Evolutionary conservation across 768 basidiomycete genomes (phyloP).

Genomic region (Russula brevipes): DNA sequence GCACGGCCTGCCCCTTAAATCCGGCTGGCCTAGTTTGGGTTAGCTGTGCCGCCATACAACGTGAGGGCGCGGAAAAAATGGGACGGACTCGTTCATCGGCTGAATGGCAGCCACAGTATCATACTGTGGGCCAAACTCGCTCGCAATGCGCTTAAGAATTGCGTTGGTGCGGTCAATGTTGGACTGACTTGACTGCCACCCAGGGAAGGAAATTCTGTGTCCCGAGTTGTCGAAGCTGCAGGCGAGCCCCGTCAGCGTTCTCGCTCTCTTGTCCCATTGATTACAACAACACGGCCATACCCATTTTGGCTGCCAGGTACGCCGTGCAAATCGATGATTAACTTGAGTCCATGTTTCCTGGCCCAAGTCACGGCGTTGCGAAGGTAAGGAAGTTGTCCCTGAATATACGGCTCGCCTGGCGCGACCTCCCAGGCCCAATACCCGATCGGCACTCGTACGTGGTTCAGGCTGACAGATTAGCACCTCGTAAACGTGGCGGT

Average conservation of each 20-base stretch:
- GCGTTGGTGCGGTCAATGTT: conserved; percentile 64
- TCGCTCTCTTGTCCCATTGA: background rate
- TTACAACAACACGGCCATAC: conserved; percentile 35
- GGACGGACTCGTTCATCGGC: conserved; percentile 67
- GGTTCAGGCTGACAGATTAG: conserved; percentile 53
- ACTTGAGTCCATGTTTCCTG: conserved; percentile 58
- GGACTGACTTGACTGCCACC: conserved; percentile 62
- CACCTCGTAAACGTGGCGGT: background rate
- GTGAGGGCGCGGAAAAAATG: background rate
- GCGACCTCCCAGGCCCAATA: conserved; percentile 87
- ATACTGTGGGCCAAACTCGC: conserved; percentile 51
- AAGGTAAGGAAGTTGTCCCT: conserved; percentile 72
- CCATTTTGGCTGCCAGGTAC: conserved; percentile 84
- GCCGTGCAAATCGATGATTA: conserved; percentile 68
- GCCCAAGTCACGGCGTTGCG: conserved; percentile 69
- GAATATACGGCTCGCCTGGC: conserved; percentile 74
- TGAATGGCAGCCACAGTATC: conserved; percentile 62
- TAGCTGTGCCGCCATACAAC: background rate
- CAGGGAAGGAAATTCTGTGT: conserved; percentile 52
- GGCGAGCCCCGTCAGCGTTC: background rate
- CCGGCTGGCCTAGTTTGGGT: conserved; percentile 57
- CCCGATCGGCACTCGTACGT: conserved; percentile 80
- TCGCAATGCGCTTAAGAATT: conserved; percentile 58
- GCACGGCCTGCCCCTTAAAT: conserved; percentile 47
- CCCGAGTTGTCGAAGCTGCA: conserved; percentile 79